Evolutionary conservation across 139 green algal species (phyloP).

Genomic region (Astrephomene gubernaculifera): DNA sequence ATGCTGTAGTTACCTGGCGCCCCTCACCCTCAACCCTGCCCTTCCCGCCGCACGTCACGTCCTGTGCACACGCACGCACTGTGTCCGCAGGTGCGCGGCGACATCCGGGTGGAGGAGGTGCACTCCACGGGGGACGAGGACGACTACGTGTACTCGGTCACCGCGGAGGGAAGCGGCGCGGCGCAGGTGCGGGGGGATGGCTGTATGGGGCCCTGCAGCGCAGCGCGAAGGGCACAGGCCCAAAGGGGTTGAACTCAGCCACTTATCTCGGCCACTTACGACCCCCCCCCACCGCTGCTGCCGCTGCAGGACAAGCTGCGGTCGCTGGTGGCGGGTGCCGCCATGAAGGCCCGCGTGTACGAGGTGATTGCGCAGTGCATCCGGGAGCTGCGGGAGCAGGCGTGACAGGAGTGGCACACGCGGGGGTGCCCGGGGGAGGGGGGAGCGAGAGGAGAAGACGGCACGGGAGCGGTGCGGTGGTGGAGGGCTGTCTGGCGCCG

Average conservation of each 20-base stretch:
- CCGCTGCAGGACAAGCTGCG: conserved; percentile 25
- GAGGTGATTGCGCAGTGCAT: not conserved
- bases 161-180: conserved; percentile 52
- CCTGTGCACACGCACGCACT: too few species aligned
- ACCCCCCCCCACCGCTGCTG: too few species aligned
- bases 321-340: not conserved
- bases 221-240: too few species aligned
- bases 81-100: conserved; percentile 8
- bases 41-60: too few species aligned
- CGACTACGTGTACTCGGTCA: conserved; percentile 74
- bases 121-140: conserved; percentile 73
- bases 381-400: conserved; percentile 40
- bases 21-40: too few species aligned
- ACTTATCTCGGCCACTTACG: too few species aligned
- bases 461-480: not conserved
- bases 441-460: not conserved
- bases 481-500: not conserved
- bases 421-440: not conserved
- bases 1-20: too few species aligned
- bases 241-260: too few species aligned
- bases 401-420: not conserved
- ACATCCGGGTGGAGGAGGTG: conserved; percentile 41
- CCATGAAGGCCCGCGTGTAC: conserved; percentile 4
- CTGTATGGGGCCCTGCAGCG: too few species aligned
- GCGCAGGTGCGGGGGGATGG: conserved; percentile 42